Evolutionary conservation across 31 red algal species (phyloP), one percentile per base, ranked within the genome.

Genomic region (Porphyra umbilicalis): DNA sequence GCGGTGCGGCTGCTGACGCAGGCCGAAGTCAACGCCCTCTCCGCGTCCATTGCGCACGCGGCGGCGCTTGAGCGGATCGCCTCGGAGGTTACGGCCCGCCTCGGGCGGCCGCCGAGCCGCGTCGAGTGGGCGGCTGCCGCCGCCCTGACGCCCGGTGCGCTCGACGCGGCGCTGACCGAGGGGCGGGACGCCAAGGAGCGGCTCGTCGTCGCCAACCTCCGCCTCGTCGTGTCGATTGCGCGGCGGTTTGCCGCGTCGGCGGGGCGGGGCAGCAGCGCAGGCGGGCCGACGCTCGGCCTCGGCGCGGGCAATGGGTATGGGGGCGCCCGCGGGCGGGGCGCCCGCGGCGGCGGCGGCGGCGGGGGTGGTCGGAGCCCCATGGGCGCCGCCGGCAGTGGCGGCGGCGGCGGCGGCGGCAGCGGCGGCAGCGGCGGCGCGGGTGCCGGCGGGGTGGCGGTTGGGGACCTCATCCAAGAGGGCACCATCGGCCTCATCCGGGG

Each of bases 61-160:
- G 57, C 57, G 57, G 13, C 57, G 57, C 57, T 71, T 88, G 92
- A 98, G 88, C 77, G 75, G 75, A 36, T 31, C 6, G 76, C 85
- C 68, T 75, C 81, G 20, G 83, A 89, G 36, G 35, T 94, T 10
- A 33, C 83, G 32, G 85, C 87, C 20, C 14, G 81, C 34, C 87
- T 92, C 32, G 85, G 88, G 36, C 75, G 86, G 5, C 30, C 76
- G 39, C 95, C 95, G 35, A 84, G 84, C 1, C 80, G 80, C 31
- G 80, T 68, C 6, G 95, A 98, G 75, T 92, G 92, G 91, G 91
- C 95, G 18, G 84, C 84, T 20, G 84, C 83, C 46, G 39, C 92
- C 15, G 84, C 82, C 0, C 31, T 92, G 79, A 87, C 92, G 25
- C 57, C 57, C 57, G 14, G 25, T 4, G 57, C 57, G 25, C 57